Conservation (phyloP, 2,329 filamentous ascomycete species). For the Mariannaea elegans region DNA sequence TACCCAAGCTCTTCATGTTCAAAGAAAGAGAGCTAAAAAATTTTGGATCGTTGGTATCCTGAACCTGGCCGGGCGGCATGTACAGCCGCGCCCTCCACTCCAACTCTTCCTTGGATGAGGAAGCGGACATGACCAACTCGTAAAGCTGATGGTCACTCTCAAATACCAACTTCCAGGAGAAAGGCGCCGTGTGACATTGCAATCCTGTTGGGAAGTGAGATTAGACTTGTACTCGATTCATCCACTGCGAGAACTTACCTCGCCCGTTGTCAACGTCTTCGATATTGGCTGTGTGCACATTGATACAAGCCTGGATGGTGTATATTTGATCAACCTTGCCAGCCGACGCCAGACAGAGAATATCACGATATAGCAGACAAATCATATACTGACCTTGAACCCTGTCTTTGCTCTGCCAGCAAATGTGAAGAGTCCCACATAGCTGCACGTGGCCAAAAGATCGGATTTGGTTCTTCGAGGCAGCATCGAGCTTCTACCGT, state of each 20-base stretch:
- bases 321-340: slow-evolving; percentile 73
- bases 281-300: slow-evolving; percentile 70
- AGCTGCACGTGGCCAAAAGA: slow-evolving; percentile 82
- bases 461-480: slow-evolving; percentile 73
- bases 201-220: slow-evolving; percentile 66
- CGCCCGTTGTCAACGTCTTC: slow-evolving; percentile 80
- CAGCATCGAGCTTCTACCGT: slow-evolving; percentile 57
- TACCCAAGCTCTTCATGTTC: slow-evolving; percentile 77
- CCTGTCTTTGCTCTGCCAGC: slow-evolving; percentile 76
- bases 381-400: slow-evolving; percentile 85
- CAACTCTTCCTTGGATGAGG: slow-evolving; percentile 79
- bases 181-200: slow-evolving; percentile 85
- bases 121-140: slow-evolving; percentile 88
- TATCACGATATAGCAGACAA: slow-evolving; percentile 82
- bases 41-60: slow-evolving; percentile 55
- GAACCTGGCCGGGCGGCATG: slow-evolving; percentile 58
- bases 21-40: slow-evolving; percentile 72
- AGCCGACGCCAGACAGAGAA: slow-evolving; percentile 78
- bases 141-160: slow-evolving; percentile 79
- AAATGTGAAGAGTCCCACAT: slow-evolving; percentile 84
- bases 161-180: slow-evolving; percentile 93
- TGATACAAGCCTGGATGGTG: slow-evolving; percentile 77
- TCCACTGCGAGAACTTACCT: slow-evolving; percentile 57
- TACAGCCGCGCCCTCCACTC: slow-evolving; percentile 80
- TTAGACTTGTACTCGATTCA: not conserved